phyloP scores from a whole-genome alignment of 2,329 filamentous ascomycete species.

The Proliferodiscus dingleyae region DNA sequence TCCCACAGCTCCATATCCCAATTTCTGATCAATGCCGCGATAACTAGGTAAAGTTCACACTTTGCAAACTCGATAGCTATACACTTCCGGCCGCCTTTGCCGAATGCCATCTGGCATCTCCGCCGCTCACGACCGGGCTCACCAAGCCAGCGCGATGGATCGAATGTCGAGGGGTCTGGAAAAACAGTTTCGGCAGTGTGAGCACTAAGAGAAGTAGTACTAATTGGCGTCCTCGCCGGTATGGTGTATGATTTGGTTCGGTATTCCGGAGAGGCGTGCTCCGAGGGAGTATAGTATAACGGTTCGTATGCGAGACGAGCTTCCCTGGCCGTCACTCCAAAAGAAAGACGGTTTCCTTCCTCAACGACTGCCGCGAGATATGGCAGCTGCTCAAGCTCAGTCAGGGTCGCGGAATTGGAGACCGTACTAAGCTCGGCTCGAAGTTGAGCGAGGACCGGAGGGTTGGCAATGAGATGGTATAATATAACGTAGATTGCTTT shows the following conservation, averaged over 20 bases:
- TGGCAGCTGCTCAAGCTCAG: constrained; percentile 14
- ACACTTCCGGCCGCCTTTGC: constrained; percentile 37
- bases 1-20: constrained; percentile 3
- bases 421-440: too few relatives aligned
- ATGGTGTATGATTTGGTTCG: constrained; percentile 5
- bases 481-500: too few relatives aligned
- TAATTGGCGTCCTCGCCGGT: constrained; percentile 20
- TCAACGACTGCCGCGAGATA: constrained; percentile 20
- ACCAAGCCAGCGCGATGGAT: constrained; percentile 7
- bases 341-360: constrained; percentile 3
- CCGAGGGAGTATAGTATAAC: too few relatives aligned
- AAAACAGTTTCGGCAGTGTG: constrained; percentile 23
- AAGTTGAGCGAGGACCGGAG: too few relatives aligned
- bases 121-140: background rate
- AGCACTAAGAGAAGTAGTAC: constrained; percentile 24
- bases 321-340: background rate
- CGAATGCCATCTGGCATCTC: constrained; percentile 40
- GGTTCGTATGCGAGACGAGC: background rate
- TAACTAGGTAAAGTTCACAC: background rate
- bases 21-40: background rate
- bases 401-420: too few relatives aligned
- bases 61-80: constrained; percentile 25
- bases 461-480: too few relatives aligned
- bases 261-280: too few relatives aligned
- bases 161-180: constrained; percentile 5